Base-by-base conservation (phyloP, 2,329 filamentous ascomycete genomes). In the Didymella exigua region DNA sequence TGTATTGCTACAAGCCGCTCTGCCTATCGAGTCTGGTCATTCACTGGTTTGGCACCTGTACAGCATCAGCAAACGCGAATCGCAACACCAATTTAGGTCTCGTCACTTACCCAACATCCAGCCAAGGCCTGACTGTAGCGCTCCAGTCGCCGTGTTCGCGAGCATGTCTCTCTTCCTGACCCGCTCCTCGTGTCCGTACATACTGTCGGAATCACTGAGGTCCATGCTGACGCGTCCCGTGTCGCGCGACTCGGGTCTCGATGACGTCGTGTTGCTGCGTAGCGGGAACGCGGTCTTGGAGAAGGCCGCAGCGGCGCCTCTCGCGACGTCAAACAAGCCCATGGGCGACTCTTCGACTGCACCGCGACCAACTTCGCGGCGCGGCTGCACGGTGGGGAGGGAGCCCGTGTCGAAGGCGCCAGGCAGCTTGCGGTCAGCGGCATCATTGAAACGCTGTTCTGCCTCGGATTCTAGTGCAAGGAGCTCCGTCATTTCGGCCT, bases 121-220 rank as follows among this genome's bases (percentile, higher is more conserved):
- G 8, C 86, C 86, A 65, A 88, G 76, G 9, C 86, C 86, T 68
- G 79, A 85, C 7, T 83, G 84, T 66, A 88, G 70, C 6, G 84
- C 84, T 2, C 84, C 84, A 11, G 83, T 86, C 5, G 87, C 85
- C 71, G 85, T 85, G 73, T 81, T 87, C 54, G 84, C 84, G 42
- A 88, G 84, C 75, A 87, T 87, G 70, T 93, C 90, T 63, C 90
- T 82, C 78, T 88, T 93, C 64, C 90, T 82, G 31, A 84, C 79
- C 52, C 80, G 76, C 43, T 71, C 73, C 26, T 75, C 74, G 10
- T 64, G 57, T 21, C 26, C 46, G 21, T 50, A 36, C 52, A 55
- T 42, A 3, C 75, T 67, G 47, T 73, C 71, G 60, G 61, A 70
- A 26, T 77, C 77, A 59, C 79, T 74, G 27, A 60, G 36, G 36